These are phyloP conservation scores for Orbilia brochopaga DNA, from an alignment of 2,329 filamentous ascomycete species.

Conservation along the genomic window DNA sequence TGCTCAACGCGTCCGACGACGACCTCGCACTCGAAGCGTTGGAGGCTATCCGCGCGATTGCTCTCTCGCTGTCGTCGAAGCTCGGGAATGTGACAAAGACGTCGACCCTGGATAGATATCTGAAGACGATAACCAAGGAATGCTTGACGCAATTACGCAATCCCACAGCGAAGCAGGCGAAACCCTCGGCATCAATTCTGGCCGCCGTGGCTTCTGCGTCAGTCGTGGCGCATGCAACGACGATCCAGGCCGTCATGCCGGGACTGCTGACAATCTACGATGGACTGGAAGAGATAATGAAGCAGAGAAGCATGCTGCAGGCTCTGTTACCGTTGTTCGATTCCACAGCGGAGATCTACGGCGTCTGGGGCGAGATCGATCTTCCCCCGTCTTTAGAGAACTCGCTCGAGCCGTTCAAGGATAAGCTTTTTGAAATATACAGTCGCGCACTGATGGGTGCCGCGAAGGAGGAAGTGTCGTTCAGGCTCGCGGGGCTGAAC, in stretches of 20 bases:
- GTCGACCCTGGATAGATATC: slow-evolving; percentile 63
- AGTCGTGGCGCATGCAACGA: slow-evolving; percentile 63
- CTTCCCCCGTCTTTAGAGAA: slow-evolving; percentile 58
- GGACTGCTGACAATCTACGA: slow-evolving; percentile 68
- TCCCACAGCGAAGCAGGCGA: slow-evolving; percentile 72
- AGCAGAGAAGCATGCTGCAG: slow-evolving; percentile 68
- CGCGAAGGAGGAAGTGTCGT: slow-evolving; percentile 63
- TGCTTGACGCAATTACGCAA: slow-evolving; percentile 72
- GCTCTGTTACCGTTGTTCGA: slow-evolving; percentile 66
- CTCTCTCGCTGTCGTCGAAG: slow-evolving; percentile 63
- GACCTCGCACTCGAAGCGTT: slow-evolving; percentile 68
- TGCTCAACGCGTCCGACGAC: slow-evolving; percentile 69
- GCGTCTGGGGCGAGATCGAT: slow-evolving; percentile 62
- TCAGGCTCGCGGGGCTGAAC: slow-evolving; percentile 61
- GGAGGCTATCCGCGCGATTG: slow-evolving; percentile 64
- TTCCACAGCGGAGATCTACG: slow-evolving; percentile 66
- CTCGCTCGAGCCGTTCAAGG: slow-evolving; percentile 61
- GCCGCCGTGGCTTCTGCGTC: slow-evolving; percentile 65
- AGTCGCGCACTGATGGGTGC: slow-evolving; percentile 64
- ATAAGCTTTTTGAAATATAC: slow-evolving; percentile 64
- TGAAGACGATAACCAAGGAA: slow-evolving; percentile 69
- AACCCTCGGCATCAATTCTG: slow-evolving; percentile 68
- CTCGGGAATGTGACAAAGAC: slow-evolving; percentile 58
- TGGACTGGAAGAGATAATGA: slow-evolving; percentile 67
- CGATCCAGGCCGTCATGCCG: slow-evolving; percentile 66